These are phyloP conservation scores for Daedaleopsis nitida DNA, from an alignment of 768 basidiomycete genomes.

Conservation along the genomic window DNA sequence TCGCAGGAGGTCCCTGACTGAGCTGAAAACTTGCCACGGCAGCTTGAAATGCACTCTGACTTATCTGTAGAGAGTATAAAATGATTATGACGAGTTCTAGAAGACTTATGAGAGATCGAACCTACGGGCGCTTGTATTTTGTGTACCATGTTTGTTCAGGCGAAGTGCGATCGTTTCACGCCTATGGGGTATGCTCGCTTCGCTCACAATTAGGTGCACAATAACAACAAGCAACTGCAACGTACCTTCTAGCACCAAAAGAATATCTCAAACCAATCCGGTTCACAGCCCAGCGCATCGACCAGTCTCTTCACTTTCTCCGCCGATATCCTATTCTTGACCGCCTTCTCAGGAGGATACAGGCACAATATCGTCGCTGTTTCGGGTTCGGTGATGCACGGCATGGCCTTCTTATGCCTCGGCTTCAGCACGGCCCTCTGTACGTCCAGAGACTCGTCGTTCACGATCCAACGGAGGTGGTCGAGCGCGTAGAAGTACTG, in stretches of 20 bases:
- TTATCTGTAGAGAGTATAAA: no score
- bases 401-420: not conserved
- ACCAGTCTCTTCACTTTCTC: not conserved
- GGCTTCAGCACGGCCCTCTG: not conserved
- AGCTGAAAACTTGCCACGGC: no score
- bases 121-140: no score
- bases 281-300: not conserved
- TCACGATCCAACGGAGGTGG: not conserved
- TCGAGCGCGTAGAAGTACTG: not conserved
- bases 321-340: not conserved
- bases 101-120: no score
- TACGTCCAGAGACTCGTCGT: not conserved
- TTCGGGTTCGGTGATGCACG: not conserved
- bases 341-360: not conserved
- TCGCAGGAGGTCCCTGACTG: no score
- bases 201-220: not conserved
- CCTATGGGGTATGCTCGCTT: no score
- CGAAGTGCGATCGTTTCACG: no score
- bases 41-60: no score
- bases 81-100: no score
- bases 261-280: not conserved
- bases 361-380: not conserved
- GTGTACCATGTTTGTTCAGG: no score
- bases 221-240: not conserved
- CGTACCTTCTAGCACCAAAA: not conserved